Base-by-base conservation (phyloP, 2,329 filamentous ascomycete species). In the Paecilomyces niveus region DNA sequence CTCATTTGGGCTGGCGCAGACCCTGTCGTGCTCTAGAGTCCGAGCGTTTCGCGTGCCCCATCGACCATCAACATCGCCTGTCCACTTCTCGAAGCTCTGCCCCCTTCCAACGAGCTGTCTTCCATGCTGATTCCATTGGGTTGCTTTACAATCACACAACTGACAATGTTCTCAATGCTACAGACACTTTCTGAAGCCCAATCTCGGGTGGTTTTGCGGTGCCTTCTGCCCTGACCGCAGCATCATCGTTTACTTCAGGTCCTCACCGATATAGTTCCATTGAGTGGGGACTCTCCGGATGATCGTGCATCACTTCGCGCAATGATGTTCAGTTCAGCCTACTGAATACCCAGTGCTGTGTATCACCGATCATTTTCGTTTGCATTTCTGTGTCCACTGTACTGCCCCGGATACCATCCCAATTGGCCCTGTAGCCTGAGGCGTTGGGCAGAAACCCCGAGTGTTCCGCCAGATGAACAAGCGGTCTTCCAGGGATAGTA, bases 271-370 rank as follows among this genome's bases (percentile, higher is more conserved):
- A 21, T 45, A 45, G 39, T 45, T 1, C n/a, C 39, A 45, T 45
- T n/a, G 39, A 45, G 39, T 45, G 39, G 39, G n/a, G 39, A 45
- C 39, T 45, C 5, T 45, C 32, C 32, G n/a, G 56, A 58, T 24
- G 21, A 50, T 56, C 39, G 58, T 59, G 61, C 61, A 61, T 62
- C 61, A 62, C 57, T 61, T 62, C 61, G 55, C 18, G 57, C 56
- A 54, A 45, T 45, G 32, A 26, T 49, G 49, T 29, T 49, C 57
- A 54, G 55, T n/a, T 49, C 57, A 54, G 55, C n/a, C 54, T 56
- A 29, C 35, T 54, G 56, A 35, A 26, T 29, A n/a, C 52, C 18
- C n/a, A 32, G 57, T 54, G 39, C 53, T 57, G 53, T 35, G 54
- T 49, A 51, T 57, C 56, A 57, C 39, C 39, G 59, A 59, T 57